Conservation (phyloP, 768 basidiomycete genomes). For the Russula virescens region DNA sequence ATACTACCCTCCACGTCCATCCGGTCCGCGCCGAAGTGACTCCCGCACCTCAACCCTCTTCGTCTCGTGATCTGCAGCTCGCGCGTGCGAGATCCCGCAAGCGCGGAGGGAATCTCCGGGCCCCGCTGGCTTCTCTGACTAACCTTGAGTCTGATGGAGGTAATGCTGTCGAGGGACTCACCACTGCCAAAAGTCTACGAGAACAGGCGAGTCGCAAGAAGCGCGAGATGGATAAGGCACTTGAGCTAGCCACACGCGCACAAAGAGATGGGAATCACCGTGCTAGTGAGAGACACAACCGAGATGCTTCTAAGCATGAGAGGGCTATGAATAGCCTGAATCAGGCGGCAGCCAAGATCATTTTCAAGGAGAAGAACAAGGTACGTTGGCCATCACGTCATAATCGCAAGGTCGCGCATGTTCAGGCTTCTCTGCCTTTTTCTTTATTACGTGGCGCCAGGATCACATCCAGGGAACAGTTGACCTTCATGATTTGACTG, state of each 20-base stretch:
- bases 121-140: not conserved
- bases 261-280: not conserved
- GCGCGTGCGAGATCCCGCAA: too few relatives aligned
- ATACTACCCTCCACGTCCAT: not conserved
- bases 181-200: not conserved
- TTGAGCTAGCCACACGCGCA: not conserved
- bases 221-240: not conserved
- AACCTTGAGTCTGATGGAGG: not conserved
- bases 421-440: too few relatives aligned
- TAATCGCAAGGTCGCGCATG: not conserved
- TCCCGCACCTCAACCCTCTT: not conserved
- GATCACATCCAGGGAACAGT: not conserved
- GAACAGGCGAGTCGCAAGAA: not conserved
- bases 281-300: not conserved
- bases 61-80: not conserved
- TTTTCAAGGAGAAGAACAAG: conserved; percentile 12
- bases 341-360: not conserved
- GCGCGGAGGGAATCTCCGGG: too few relatives aligned
- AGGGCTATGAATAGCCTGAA: not conserved
- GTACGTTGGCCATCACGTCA: not conserved
- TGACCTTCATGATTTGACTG: conserved; percentile 12
- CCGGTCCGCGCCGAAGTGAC: not conserved
- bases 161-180: not conserved
- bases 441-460: not conserved
- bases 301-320: not conserved